phyloP scores from a whole-genome alignment of 768 basidiomycete species.

The Macrolepiota fuliginosa region DNA sequence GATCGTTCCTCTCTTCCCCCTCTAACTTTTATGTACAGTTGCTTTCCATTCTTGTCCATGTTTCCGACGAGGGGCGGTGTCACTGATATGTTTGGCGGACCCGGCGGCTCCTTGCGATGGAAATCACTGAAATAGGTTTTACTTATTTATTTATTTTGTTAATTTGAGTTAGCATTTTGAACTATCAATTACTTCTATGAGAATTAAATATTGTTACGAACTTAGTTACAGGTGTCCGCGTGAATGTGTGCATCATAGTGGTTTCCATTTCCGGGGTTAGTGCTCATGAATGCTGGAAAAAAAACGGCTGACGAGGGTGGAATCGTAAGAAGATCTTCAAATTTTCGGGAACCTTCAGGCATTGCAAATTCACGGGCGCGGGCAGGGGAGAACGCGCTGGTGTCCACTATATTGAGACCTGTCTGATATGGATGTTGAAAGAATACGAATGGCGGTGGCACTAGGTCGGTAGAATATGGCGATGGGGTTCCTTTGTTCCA shows the following conservation, averaged over 20 bases:
- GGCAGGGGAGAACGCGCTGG: neutral
- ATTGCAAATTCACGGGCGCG: neutral
- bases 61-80: conserved; percentile 1
- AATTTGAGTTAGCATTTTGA: neutral
- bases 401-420: neutral
- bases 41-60: conserved; percentile 7
- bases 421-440: neutral
- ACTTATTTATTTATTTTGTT: neutral
- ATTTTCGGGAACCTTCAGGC: neutral
- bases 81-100: neutral
- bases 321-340: conserved; percentile 1
- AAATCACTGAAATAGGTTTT: neutral
- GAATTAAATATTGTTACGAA: neutral
- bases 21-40: neutral
- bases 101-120: neutral
- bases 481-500: neutral
- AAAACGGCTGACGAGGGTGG: neutral
- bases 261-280: neutral
- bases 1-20: neutral
- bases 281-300: neutral
- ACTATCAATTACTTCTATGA: no score
- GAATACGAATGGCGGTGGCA: neutral
- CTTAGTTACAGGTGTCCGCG: neutral
- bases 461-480: neutral
- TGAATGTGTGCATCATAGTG: neutral